phyloP scores from a whole-genome alignment of 768 basidiomycete species.

The Boletus sp. region DNA sequence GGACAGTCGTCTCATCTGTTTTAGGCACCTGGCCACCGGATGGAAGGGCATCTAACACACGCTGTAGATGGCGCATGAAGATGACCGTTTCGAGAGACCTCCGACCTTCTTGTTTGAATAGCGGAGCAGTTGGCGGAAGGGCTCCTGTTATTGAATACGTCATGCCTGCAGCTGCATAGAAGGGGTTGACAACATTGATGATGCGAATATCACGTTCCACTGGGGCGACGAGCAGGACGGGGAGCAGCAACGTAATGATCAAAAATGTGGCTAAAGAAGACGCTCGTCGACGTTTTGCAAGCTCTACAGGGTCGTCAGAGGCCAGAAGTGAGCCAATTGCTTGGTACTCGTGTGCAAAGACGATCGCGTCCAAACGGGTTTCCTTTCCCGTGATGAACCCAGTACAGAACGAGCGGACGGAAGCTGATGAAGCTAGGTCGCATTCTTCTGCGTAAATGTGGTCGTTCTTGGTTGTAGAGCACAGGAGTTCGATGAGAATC shows the following conservation, averaged over 20 bases:
- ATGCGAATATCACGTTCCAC: constrained; percentile 90
- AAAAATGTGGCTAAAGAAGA: constrained; percentile 71
- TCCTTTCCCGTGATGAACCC: constrained; percentile 63
- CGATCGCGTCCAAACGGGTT: constrained; percentile 69
- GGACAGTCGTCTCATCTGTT: constrained; percentile 31
- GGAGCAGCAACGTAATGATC: constrained; percentile 74
- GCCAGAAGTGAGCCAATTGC: constrained; percentile 52
- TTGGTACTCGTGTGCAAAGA: constrained; percentile 76
- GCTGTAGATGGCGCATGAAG: constrained; percentile 76
- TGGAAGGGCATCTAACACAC: constrained; percentile 79
- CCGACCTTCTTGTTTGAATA: constrained; percentile 59
- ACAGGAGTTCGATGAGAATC: constrained; percentile 64
- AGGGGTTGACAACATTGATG: constrained; percentile 81
- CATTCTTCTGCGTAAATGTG: constrained; percentile 79
- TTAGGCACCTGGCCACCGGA: constrained; percentile 50
- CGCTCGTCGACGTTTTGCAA: constrained; percentile 42
- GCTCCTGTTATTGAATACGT: constrained; percentile 31
- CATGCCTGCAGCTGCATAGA: constrained; percentile 77
- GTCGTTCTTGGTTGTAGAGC: constrained; percentile 68
- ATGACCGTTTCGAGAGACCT: constrained; percentile 61
- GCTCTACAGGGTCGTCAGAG: constrained; percentile 25
- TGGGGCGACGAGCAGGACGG: constrained; percentile 75
- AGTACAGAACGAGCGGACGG: constrained; percentile 67
- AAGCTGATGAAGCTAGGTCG: constrained; percentile 61
- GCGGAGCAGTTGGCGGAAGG: constrained; percentile 25